Conservation (phyloP, 2,329 filamentous ascomycete species). For the Colletotrichum sp. region DNA sequence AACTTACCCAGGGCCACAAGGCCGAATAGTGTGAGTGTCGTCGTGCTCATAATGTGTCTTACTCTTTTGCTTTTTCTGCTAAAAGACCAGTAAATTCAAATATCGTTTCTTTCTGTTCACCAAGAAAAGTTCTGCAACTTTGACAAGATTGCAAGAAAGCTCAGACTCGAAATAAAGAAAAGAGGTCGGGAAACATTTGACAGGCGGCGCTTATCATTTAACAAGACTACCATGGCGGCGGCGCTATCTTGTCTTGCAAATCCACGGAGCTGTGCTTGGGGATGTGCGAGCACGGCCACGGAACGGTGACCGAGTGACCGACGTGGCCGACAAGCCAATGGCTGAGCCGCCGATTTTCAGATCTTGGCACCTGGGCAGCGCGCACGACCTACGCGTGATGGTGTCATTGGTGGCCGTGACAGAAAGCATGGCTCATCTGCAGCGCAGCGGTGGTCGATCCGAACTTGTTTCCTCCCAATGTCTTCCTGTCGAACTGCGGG, state of each 20-base stretch:
- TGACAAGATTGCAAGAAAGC: background rate
- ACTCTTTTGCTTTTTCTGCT: background rate
- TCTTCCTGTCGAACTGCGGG: background rate
- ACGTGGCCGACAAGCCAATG: constrained; percentile 18
- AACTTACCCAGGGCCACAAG: constrained; percentile 1
- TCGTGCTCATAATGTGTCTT: background rate
- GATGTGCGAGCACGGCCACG: constrained; percentile 19
- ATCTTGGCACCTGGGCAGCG: background rate
- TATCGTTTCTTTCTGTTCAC: background rate
- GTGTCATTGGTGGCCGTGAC: constrained; percentile 6
- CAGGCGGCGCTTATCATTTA: background rate
- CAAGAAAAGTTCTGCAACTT: background rate
- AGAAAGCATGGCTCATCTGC: background rate
- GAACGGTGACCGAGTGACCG: constrained; percentile 11
- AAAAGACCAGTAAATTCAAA: background rate
- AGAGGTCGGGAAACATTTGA: background rate
- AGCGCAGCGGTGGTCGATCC: background rate
- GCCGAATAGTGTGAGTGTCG: background rate
- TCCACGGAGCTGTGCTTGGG: constrained; percentile 19
- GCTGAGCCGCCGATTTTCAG: constrained; percentile 14
- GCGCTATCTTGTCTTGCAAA: background rate
- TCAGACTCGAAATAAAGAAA: background rate
- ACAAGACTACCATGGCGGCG: constrained; percentile 4
- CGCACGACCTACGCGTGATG: background rate
- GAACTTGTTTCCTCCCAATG: background rate